Evolutionary conservation across 192 early-diverging fungal genomes (phyloP).

Genomic region (Rhizophagus clarus): DNA sequence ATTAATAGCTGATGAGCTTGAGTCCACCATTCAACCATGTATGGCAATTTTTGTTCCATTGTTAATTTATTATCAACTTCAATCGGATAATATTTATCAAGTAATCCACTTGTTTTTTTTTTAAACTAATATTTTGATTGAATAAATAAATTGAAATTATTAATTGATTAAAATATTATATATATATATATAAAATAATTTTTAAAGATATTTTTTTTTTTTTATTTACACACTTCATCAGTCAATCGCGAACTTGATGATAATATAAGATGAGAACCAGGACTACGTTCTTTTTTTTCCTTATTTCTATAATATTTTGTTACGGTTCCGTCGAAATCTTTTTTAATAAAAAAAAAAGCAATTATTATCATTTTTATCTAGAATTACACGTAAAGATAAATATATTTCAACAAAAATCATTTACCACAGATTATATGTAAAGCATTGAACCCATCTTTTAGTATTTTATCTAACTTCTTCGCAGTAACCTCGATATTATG

Average conservation of each 20-base stretch:
- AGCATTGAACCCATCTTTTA: conserved; percentile 48
- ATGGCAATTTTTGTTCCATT: conserved; percentile 58
- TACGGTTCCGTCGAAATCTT: conserved; percentile 73
- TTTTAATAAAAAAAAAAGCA: background rate
- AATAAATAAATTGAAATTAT: too few relatives aligned
- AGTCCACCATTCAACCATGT: conserved; percentile 76
- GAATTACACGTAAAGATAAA: background rate
- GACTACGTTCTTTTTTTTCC: conserved; percentile 41
- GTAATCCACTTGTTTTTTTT: conserved; percentile 45
- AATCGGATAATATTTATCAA: conserved; percentile 73
- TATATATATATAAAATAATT: too few relatives aligned
- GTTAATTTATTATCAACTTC: conserved; percentile 57
- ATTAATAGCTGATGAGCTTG: conserved; percentile 61
- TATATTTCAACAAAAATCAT: background rate
- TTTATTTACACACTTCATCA: conserved; percentile 40
- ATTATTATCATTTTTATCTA: background rate
- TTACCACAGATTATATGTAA: conserved; percentile 64
- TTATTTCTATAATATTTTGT: conserved; percentile 46
- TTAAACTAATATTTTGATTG: conserved; percentile 45
- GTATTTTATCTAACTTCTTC: conserved; percentile 52
- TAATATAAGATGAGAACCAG: conserved; percentile 49
- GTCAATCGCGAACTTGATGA: conserved; percentile 37
- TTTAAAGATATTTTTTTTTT: too few relatives aligned
- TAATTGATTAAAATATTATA: too few relatives aligned
- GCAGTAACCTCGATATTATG: conserved; percentile 38